Base-by-base conservation (phyloP, 208 protist species). In the Phytomonas serpens region DNA sequence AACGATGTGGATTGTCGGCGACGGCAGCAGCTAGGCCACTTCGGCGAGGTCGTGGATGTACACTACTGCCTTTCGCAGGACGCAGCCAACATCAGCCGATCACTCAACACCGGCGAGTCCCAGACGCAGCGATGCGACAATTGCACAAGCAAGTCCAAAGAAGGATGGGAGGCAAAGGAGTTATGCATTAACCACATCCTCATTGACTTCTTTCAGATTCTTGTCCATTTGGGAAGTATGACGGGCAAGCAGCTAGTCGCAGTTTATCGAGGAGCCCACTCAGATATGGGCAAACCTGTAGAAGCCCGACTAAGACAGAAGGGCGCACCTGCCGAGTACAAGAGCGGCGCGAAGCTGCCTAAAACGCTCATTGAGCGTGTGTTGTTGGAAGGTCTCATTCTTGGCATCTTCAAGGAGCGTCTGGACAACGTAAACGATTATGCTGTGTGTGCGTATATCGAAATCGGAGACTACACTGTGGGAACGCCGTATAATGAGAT, bases 1-100 rank as follows among this genome's bases (percentile, higher is more conserved):
- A 94, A 96, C 71, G 83, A 96, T 70, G 88, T 94, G 40, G 85
- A 93, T 57, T 96, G 91, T 66, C 91, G 91, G 16, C 83, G 91
- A 13, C 81, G 84, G 29, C 91, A 96, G 80, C 91, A 96, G 76
- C 81, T 96, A 9, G 73, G 74, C 14, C 80, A 96, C 75, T 96
- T 96, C 84, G 91, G 91, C 32, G 88, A 96, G 71, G 70, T 78
- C 29, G 84, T 94, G 14, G 80, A 83, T 63, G 52, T 77, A 19
- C 88, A 94, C 64, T 92, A 81, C 62, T 96, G 91, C 51, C 61
- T 96, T 27, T 77, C 77, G 36, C 78, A 88, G 68, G 69, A 62
- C 14, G 63, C 67, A 2, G 61, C 23, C 19, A 71, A 72, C 66
- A 78, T 7, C 72, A 65, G 67, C 72, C 64, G 62, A 42, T 4